A percentile compares a stretch with the other conserved stretches of the same genome.
phyloP scores from a whole-genome alignment of 768 basidiomycete genomes.

The Suillus fuscotomentosus region DNA sequence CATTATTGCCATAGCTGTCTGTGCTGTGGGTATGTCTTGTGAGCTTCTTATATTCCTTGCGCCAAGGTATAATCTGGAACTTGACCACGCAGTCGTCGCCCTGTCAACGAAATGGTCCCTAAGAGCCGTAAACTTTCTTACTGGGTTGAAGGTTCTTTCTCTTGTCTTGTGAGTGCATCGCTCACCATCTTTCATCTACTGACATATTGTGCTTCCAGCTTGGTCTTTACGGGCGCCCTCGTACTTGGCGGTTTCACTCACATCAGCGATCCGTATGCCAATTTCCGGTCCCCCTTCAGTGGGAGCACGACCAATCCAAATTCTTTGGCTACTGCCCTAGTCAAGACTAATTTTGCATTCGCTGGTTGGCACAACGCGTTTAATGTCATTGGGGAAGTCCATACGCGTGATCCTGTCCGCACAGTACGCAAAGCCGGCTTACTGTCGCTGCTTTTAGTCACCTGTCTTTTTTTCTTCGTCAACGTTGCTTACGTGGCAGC shows the following conservation, averaged over 20 bases:
- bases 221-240: slow-evolving; percentile 23
- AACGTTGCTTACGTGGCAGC: slow-evolving; percentile 40
- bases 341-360: slow-evolving; percentile 29
- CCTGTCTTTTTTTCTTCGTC: slow-evolving; percentile 45
- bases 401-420: slow-evolving; percentile 37
- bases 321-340: slow-evolving; percentile 22
- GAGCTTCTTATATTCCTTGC: neutral
- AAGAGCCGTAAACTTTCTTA: slow-evolving; percentile 20
- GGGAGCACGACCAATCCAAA: slow-evolving; percentile 24
- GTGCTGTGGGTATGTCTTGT: slow-evolving; percentile 20
- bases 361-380: slow-evolving; percentile 40
- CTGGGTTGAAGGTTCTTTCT: slow-evolving; percentile 23
- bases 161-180: slow-evolving; percentile 15
- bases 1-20: slow-evolving; percentile 17
- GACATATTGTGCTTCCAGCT: slow-evolving; percentile 9
- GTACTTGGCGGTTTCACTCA: slow-evolving; percentile 25
- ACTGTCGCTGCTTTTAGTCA: slow-evolving; percentile 41
- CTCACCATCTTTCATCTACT: neutral
- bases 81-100: slow-evolving; percentile 17
- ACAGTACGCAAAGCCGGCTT: slow-evolving; percentile 46
- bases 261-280: slow-evolving; percentile 25
- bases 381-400: slow-evolving; percentile 44
- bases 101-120: slow-evolving; percentile 28
- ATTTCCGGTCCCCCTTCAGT: slow-evolving; percentile 28
- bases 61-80: too few relatives aligned